Base-by-base conservation (phyloP, 75 land plant species). In the Pinus taeda region DNA sequence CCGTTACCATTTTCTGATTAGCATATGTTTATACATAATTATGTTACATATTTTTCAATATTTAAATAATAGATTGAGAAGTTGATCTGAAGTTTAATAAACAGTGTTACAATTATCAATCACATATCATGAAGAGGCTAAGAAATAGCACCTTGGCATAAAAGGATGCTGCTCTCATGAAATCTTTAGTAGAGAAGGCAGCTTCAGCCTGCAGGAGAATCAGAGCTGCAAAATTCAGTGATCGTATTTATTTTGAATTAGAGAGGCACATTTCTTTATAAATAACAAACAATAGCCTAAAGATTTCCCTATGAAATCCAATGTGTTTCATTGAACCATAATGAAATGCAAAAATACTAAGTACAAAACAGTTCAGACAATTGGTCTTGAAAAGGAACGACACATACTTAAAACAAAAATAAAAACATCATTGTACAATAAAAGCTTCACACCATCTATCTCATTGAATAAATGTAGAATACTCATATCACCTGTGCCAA, bases 111-210 rank as follows among this genome's bases (percentile, higher is more conserved):
- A 69, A 6, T 36, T 39, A 42, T 42, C 20, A 69, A 69, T 37
- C 36, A 6, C 53, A 69, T 39, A 8, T 3, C 12, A 39, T 9
- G 13, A 69, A 18, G 49, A 69, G 42, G 15, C 39, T 74, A 21
- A 61, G 72, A 56, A 60, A 37, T 30, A 20, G 67, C 56, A 96
- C 99, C 90, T 97, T 97, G 21, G 99, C 98, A 92, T 92, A 97
- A 79, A 94, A 97, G 63, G 93, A 92, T 49, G 99, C 95, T 62
- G 99, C 98, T 83, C 95, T 86, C 37, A 76, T 60, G 77, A 79
- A 97, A 77, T 97, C 95, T 77, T 82, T 89, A 20, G 89, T 73
- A 42, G 84, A 78, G 77, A 97, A 97, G 57, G 98, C 98, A 83
- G 88, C 87, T 73, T 97, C 99, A 74, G 99, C 99, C 99, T 96